These are phyloP conservation scores for Sorghum bicolor DNA, from an alignment of 176 grass and related monocot genomes.

Conservation along the genomic window Sorghum_bicolor_NCBIv3 NC_012879.2:4811001-4811500, in stretches of 20 bases:
- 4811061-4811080: conserved; percentile 41
- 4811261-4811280: conserved; percentile 23
- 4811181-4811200: too few relatives aligned
- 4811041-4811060: conserved; percentile 19
- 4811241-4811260: background rate
- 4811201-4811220: conserved; percentile 1
- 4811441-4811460: too few relatives aligned
- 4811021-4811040: conserved; percentile 45
- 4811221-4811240: conserved; percentile 26
- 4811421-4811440: too few relatives aligned
- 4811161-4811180: background rate
- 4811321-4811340: background rate
- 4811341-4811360: too few relatives aligned
- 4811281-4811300: background rate
- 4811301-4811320: background rate
- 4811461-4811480: too few relatives aligned
- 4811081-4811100: background rate
- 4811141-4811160: background rate
- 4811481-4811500: too few relatives aligned
- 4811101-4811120: conserved; percentile 3
- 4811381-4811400: too few relatives aligned
- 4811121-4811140: background rate
- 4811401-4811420: too few relatives aligned
- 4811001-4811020: conserved; percentile 43
- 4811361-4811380: too few relatives aligned